Evolutionary conservation across 2,329 filamentous ascomycete genomes (phyloP), one percentile per base, ranked within the genome.

Genomic region (Cucurbitaria berberidis): DNA sequence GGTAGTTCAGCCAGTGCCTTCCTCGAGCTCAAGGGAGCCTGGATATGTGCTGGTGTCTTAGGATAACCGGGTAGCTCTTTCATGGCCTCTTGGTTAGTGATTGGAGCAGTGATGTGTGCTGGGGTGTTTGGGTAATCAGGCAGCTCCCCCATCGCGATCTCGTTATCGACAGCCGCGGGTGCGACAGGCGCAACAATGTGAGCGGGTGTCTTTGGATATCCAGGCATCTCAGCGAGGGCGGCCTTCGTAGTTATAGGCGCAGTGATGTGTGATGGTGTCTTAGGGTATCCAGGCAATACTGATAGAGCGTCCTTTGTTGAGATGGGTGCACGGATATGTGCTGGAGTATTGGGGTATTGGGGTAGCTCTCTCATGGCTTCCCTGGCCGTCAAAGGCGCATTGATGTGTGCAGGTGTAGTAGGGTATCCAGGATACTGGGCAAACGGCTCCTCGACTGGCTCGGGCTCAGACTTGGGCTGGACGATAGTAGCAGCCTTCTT

Each of bases 391-490:
- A 60, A 18, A 5, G 58, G 56, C 34, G 57, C 56, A 8, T 24
- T 15, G 27, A 56, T 50, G n/a, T 64, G 62, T 18, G 62, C 53
- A 6, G 63, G 63, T 34, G 63, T 66, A 15, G 51, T 53, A 15
- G 63, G 63, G 18, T 62, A 56, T 19, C 48, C 49, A 32, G 63
- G 63, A 30, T 61, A 68, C 21, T 65, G 51, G 15, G 58, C 42
- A 39, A 69, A 64, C 8, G 65, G 63, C 44, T 65, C 65, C 22
- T 68, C 62, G 18, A 49, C 40, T 8, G 49, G 34, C 52, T 61
- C 54, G 26, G 52, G 43, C 41, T 53, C 51, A 39, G 44, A 34
- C 48, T 62, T 62, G 24, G 57, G 41, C n/a, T 51, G 22, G 24
- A 54, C 43, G 19, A 53, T 53, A 27, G 59, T 34, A 18, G 55